A percentile compares a stretch with the other conserved stretches of the same genome.
Conservation (phyloP, 345 rosid species). For the Hypericum androsaemum region DNA sequence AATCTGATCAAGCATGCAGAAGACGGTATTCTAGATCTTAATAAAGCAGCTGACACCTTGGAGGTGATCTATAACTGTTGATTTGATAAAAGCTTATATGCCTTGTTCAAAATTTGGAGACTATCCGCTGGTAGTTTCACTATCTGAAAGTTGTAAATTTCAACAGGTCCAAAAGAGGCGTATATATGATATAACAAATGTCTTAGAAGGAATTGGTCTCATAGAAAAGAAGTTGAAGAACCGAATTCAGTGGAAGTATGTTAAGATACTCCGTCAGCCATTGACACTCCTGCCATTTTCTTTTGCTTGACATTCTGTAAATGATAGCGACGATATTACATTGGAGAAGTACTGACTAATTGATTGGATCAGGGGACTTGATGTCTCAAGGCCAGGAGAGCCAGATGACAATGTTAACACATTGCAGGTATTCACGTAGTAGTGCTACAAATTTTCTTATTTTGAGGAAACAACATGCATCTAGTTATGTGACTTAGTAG, state of each 20-base stretch:
- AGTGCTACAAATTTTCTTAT: constrained; percentile 8
- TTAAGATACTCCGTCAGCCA: not conserved
- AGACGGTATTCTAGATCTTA: constrained; percentile 93
- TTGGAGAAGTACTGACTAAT: constrained; percentile 13
- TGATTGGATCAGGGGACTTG: constrained; percentile 62
- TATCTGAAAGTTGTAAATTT: constrained; percentile 16
- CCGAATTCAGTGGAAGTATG: constrained; percentile 97
- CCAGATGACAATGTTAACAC: constrained; percentile 53
- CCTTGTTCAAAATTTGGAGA: not conserved
- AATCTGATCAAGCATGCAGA: constrained; percentile 90
- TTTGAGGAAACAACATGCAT: not conserved
- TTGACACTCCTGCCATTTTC: constrained; percentile 6
- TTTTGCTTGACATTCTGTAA: not conserved
- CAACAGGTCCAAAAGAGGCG: constrained; percentile 94
- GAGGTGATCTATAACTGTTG: constrained; percentile 41
- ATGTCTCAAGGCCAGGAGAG: constrained; percentile 79
- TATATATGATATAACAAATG: constrained; percentile 96
- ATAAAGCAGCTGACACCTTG: constrained; percentile 87
- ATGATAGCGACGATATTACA: not conserved
- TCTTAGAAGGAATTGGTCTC: constrained; percentile 96
- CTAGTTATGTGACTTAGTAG: constrained; percentile 2
- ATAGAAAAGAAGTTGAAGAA: constrained; percentile 96
- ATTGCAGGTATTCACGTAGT: constrained; percentile 54
- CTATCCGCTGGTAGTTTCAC: not conserved
- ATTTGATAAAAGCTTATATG: not conserved